Evolutionary conservation across 2,329 filamentous ascomycete species (phyloP).

Genomic region (Lecanosticta acicola): DNA sequence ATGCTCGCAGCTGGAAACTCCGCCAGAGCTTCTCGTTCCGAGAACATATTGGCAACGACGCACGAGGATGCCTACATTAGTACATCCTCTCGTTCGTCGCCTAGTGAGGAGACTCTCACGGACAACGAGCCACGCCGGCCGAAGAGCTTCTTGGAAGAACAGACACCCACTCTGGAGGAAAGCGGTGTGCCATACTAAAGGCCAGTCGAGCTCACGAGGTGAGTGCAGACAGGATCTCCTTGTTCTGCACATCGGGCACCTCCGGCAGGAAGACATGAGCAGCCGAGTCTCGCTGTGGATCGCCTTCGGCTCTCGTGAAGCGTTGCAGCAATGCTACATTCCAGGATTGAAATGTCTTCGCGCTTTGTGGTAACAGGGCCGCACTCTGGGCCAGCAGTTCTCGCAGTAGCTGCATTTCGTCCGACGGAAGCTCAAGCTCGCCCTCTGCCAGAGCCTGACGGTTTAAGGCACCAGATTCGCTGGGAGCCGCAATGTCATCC

Average conservation of each 20-base stretch:
- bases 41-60: too few species aligned
- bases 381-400: conserved; percentile 32
- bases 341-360: conserved; percentile 19
- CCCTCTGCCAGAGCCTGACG: conserved; percentile 23
- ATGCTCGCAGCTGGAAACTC: background rate
- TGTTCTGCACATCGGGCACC: conserved; percentile 3
- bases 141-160: background rate
- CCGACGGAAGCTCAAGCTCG: conserved; percentile 24
- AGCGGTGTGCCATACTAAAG: background rate
- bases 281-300: background rate
- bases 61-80: too few species aligned
- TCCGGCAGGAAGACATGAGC: background rate
- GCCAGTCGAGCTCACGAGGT: conserved; percentile 1
- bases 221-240: conserved; percentile 4
- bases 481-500: conserved; percentile 14
- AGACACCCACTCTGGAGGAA: background rate
- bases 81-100: background rate
- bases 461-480: conserved; percentile 10
- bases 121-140: background rate
- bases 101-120: background rate
- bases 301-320: conserved; percentile 13
- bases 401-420: conserved; percentile 38
- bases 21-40: background rate
- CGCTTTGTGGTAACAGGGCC: conserved; percentile 21
- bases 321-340: conserved; percentile 19